Evolutionary conservation across 2,329 filamentous ascomycete genomes (phyloP), one percentile per base, ranked within the genome.

Genomic region (Leptodontidium sp.): DNA sequence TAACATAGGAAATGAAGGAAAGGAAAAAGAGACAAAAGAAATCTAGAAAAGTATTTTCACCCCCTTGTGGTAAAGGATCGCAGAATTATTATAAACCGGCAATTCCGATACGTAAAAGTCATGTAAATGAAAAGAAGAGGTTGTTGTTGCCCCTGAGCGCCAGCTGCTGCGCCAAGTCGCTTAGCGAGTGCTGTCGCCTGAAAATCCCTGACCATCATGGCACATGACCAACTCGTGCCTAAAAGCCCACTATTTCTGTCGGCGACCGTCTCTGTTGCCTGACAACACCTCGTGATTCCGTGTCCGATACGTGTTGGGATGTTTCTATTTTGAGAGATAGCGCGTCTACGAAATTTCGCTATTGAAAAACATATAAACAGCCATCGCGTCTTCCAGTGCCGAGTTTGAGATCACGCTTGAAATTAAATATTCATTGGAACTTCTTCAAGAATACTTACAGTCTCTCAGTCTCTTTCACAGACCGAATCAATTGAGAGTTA

Each of bases 201-300:
- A 32, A 32, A 32, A 32, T 32, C 29, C 29, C 29, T 32, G 61
- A 17, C 3, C 0, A 59, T 17, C 21, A 21, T 14, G 43, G 14
- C 70, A 71, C 58, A 58, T 71, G 67, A 70, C 49, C 26, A 29
- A 43, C 15, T 68, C 58, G 38, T 68, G 64, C 66, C 65, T 67
- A 43, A 40, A 61, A 24, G 29, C 11, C 45, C 26, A 59, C 61
- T 55, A 62, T 61, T 62, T 50, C 47, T 66, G 61, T 49, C 49
- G 68, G 66, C 45, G 49, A 52, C 57, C n/a, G 38, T 40, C 24
- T 47, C 24, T 71, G 68, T 55, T 72, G 70, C 70, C 70, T 72
- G 53, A 57, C 57, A 61, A 45, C 38, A 64, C 69, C 70, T 68
- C 72, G 70, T 73, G 71, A 71, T 66, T 71, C 50, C 70, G 70